Conservation (phyloP, 257 asterid genomes). For the Primulina eburnea region DNA sequence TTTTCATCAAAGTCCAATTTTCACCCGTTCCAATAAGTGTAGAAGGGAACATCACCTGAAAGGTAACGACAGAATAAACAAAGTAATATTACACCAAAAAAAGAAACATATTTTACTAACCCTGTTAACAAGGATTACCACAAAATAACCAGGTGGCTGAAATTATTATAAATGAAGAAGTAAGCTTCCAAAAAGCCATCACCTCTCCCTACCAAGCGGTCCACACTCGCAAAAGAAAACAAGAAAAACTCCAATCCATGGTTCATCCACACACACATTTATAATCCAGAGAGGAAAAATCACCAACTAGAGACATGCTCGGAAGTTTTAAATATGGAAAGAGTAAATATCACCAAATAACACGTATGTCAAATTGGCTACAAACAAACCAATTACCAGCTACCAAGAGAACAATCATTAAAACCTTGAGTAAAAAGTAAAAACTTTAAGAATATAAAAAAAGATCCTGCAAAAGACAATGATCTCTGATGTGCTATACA, state of each 20-base stretch:
- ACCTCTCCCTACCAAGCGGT: background rate
- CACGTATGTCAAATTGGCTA: background rate
- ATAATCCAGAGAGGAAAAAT: background rate
- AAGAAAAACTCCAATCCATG: background rate
- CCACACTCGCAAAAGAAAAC: slow-evolving; percentile 4
- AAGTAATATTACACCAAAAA: slow-evolving; percentile 16
- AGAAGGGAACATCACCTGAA: slow-evolving; percentile 94
- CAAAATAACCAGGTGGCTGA: background rate
- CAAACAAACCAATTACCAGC: background rate
- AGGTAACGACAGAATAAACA: slow-evolving; percentile 4
- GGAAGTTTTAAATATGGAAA: background rate
- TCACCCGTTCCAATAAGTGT: slow-evolving; percentile 95
- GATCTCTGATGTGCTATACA: background rate
- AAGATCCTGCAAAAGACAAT: background rate
- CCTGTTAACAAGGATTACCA: slow-evolving; percentile 10
- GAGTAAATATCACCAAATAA: background rate
- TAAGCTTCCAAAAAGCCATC: background rate
- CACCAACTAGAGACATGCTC: background rate
- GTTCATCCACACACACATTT: background rate
- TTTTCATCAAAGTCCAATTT: slow-evolving; percentile 94
- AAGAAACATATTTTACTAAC: background rate
- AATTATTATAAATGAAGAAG: background rate
- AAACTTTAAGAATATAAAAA: background rate
- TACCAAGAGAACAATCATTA: background rate
- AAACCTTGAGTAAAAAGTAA: too few relatives aligned